Conservation (phyloP, 257 asterid genomes). For the Jacaranda copaia region DNA sequence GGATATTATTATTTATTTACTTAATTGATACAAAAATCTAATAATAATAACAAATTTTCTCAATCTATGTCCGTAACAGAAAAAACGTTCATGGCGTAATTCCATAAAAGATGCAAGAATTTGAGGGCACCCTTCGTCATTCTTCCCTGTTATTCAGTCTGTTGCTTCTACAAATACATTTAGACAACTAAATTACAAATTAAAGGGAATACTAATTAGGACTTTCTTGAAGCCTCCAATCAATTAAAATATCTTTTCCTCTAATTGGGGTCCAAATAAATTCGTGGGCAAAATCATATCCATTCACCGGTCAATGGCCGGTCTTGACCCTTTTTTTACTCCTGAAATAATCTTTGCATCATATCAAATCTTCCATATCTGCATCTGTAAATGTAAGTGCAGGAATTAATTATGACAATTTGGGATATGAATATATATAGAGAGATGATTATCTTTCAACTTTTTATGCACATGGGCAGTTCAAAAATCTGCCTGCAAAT, state of each 20-base stretch:
- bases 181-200: not conserved
- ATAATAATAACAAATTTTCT: too few relatives aligned
- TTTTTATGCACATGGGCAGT: not conserved
- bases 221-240: not conserved
- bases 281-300: not conserved
- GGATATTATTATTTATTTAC: too few relatives aligned
- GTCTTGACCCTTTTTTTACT: slow-evolving; percentile 28
- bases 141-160: too few relatives aligned
- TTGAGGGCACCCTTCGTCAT: too few relatives aligned
- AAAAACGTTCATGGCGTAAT: too few relatives aligned
- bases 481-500: not conserved
- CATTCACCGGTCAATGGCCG: slow-evolving; percentile 21
- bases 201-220: not conserved
- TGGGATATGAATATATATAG: too few relatives aligned
- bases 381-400: not conserved
- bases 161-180: too few relatives aligned
- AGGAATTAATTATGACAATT: not conserved
- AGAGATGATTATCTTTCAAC: slow-evolving; percentile 4
- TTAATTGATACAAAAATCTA: too few relatives aligned
- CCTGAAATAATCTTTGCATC: not conserved
- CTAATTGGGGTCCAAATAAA: not conserved
- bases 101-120: too few relatives aligned
- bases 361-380: not conserved
- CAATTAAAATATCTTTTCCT: too few relatives aligned
- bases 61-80: too few relatives aligned